Evolutionary conservation across 2,329 filamentous ascomycete species (phyloP), one percentile per base, ranked within the genome.

Genomic region (Penicillium nordicum): DNA sequence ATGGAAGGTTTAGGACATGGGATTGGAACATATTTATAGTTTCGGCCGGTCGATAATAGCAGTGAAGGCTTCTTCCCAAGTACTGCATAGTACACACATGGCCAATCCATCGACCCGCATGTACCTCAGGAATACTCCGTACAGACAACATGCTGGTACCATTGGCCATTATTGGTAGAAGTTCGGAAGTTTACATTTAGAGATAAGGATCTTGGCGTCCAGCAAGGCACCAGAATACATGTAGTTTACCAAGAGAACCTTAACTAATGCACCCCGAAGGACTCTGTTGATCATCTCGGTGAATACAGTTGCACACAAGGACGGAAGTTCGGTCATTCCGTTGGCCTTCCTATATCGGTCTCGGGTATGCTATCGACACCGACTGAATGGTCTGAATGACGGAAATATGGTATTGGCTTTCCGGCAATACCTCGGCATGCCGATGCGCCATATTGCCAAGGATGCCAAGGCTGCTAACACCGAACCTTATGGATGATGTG

Each of bases 401-500:
- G 5, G 30, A 32, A 3, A 12, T 34, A 34, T 16, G 14, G 1
- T 0, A 34, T 34, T 14, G 32, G 32, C 32, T 34, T 34, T 1
- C 32, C 32, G 32, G 16, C 7, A 16, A 8, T 14, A 6, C 16
- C 12, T 16, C 32, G 32, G 32, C 6, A 34, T 34, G 2, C 32
- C 32, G 32, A 34, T 34, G 6, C 30, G 0, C 4, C 7, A 34
- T 34, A 16, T 34, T 18, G 18, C 18, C 18, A 18, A 18, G 18
- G 18, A 18, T 34, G 14, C n/a, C 36, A 38, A 38, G 8, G n/a
- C 9, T 38, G 36, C 8, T 9, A 37, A 37, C 8, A 4, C n/a
- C n/a, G 1, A 21, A 21, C 10, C 5, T 40, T 21, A 21, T 4
- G 4, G n/a, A 72, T 64, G 36, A 70, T 65, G 0, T 67, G 46